Percentiles rank a stretch among this genome's conserved stretches.
phyloP scores from a whole-genome alignment of 1,139 yeast genomes.

The Suhomyces panamericanus region DNA sequence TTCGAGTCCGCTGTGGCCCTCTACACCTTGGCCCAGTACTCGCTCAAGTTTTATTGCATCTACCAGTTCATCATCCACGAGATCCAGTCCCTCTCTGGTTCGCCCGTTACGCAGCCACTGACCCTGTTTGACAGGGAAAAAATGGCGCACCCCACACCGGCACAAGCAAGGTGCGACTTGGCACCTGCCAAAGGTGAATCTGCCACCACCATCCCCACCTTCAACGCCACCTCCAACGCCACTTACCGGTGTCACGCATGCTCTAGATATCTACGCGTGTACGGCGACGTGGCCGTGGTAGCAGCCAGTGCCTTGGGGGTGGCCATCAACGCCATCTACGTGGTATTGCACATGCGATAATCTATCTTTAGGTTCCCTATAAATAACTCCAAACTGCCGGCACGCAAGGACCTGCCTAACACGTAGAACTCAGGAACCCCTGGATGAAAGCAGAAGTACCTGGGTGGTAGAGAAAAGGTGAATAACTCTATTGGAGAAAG shows the following conservation, averaged over 20 bases:
- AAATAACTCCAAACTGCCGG: conserved; percentile 1
- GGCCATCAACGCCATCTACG: conserved; percentile 1
- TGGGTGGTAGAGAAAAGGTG: too few relatives aligned
- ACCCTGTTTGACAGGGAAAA: not conserved
- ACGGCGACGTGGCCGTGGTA: not conserved
- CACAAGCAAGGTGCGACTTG: not conserved
- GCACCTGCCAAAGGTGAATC: too few relatives aligned
- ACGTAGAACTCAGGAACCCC: too few relatives aligned
- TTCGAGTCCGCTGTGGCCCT: not conserved
- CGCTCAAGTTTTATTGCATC: conserved; percentile 30
- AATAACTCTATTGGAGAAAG: too few relatives aligned
- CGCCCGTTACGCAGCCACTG: not conserved
- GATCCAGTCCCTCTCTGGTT: conserved; percentile 19
- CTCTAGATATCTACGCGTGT: not conserved
- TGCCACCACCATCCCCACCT: too few relatives aligned
- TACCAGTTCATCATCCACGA: conserved; percentile 28
- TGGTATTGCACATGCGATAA: not conserved
- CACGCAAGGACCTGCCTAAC: too few relatives aligned
- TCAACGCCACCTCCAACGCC: not conserved
- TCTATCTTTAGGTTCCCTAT: conserved; percentile 5
- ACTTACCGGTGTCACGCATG: not conserved
- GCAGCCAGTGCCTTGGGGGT: not conserved
- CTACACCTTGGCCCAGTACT: conserved; percentile 20
- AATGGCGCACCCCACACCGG: not conserved
- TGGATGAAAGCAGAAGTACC: too few relatives aligned